Base-by-base conservation (phyloP, 441 rosid genomes). In the Populus hybrid region DNA sequence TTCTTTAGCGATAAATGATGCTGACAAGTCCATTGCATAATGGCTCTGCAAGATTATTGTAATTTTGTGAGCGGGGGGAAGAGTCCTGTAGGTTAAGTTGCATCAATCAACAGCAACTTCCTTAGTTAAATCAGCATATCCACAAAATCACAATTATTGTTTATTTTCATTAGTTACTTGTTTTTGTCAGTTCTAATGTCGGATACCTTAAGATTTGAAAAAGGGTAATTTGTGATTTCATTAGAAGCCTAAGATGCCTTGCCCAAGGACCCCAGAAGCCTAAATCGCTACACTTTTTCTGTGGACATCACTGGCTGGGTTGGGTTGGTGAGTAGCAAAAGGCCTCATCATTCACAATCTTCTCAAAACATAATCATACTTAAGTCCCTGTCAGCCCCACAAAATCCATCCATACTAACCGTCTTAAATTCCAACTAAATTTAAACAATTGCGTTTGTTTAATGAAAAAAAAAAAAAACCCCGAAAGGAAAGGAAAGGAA, bases 261-360 rank as follows among this genome's bases (percentile, higher is more conserved):
- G 50, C 65, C 72, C 34, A 76, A 75, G 42, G 82, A 76, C 74
- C 38, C 77, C 70, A 73, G 81, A 83, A 79, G 83, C 76, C 83
- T n/a, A 69, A 72, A 76, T 76, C 77, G 76, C 69, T 72, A 80
- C 59, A 24, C 83, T 76, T 83, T 76, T 32, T 81, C 79, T 76
- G 87, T 85, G 76, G 81, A n/a, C 72, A 77, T 74, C 77, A 79
- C 86, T 82, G 82, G 32, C 70, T 82, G 82, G 91, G 93, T 88
- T 82, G 88, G 90, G 93, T 88, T 85, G 92, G 84, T 88, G 82
- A 85, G 94, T 81, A 78, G 86, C 94, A 92, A 71, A 77, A 69
- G 77, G 74, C 78, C 82, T 80, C 80, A 10, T 76, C 85, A 82
- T 88, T 80, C 84, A 79, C 79, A 68, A 74, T 80, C 77, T 74